Conservation (phyloP, 805 yeast species). For the Candida adriatica region DNA sequence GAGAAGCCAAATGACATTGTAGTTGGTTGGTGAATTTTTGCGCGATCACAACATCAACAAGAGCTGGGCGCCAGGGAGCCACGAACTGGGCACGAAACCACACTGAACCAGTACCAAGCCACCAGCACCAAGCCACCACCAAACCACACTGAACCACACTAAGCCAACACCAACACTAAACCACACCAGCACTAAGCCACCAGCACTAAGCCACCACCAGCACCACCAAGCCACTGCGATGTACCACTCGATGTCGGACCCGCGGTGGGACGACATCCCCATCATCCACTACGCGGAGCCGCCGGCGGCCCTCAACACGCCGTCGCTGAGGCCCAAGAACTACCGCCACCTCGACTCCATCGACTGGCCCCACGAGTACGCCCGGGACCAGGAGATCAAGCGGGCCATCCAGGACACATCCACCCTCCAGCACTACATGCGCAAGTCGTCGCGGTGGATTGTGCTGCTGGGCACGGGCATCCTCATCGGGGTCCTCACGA, state of each 20-base stretch:
- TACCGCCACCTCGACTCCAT: conserved; percentile 39
- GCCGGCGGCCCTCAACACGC: conserved; percentile 3
- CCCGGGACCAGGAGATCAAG: conserved; percentile 11
- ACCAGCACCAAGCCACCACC: too few species aligned
- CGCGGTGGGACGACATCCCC: conserved; percentile 15
- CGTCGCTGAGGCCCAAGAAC: conserved; percentile 6
- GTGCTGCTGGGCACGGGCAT: conserved; percentile 39
- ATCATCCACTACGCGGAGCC: conserved; percentile 6
- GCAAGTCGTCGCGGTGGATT: conserved; percentile 34
- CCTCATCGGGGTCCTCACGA: conserved; percentile 40
- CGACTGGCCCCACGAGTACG: conserved; percentile 47
- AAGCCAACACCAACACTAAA: too few species aligned
- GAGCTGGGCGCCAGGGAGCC: too few species aligned
- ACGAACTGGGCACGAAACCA: too few species aligned
- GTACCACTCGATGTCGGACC: conserved; percentile 4
- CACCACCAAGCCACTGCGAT: not conserved
- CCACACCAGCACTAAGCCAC: too few species aligned
- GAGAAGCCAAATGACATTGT: not conserved
- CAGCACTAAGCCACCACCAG: too few species aligned
- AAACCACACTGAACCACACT: too few species aligned
- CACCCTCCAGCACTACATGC: conserved; percentile 5
- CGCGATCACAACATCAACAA: too few species aligned
- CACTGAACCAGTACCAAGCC: too few species aligned
- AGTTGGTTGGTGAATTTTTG: not conserved
- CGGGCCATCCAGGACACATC: conserved; percentile 1